Evolutionary conservation across 2,329 filamentous ascomycete species (phyloP).

Genomic region (Chalara sp.): DNA sequence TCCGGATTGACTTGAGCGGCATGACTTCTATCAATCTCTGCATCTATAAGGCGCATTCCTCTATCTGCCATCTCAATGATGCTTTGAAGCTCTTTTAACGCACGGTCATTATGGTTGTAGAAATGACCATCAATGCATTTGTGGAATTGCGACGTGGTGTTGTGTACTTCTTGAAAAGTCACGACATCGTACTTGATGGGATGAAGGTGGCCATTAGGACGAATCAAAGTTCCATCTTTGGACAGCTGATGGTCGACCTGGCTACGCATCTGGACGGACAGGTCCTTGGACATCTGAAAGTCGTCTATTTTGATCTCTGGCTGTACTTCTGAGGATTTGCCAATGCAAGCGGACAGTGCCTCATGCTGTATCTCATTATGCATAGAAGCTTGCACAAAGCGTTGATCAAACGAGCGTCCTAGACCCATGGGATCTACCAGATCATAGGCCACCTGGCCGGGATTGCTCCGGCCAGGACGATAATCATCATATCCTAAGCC

Average conservation of each 20-base stretch:
- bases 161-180: slow-evolving; percentile 21
- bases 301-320: too few species aligned
- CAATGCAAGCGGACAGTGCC: too few species aligned
- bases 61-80: slow-evolving; percentile 25
- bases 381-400: slow-evolving; percentile 26
- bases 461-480: slow-evolving; percentile 11
- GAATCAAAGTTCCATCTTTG: background rate
- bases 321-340: too few species aligned
- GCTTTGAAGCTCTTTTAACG: slow-evolving; percentile 23
- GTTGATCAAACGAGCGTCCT: slow-evolving; percentile 23
- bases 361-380: background rate
- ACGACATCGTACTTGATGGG: slow-evolving; percentile 21
- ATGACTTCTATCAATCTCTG: slow-evolving; percentile 11
- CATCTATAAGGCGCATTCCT: slow-evolving; percentile 21
- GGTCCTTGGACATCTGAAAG: too few species aligned
- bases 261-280: background rate
- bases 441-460: slow-evolving; percentile 18
- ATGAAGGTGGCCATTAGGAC: background rate
- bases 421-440: slow-evolving; percentile 18
- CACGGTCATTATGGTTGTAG: slow-evolving; percentile 25
- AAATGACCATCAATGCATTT: slow-evolving; percentile 26
- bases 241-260: background rate
- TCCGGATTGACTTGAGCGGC: background rate
- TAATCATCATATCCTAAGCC: slow-evolving; percentile 28
- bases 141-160: slow-evolving; percentile 25